A percentile compares a stretch with the other conserved stretches of the same genome.
These are phyloP conservation scores for Aspergillus bertholletiae DNA, from an alignment of 495 filamentous ascomycete species.

Conservation along the genomic window DNA sequence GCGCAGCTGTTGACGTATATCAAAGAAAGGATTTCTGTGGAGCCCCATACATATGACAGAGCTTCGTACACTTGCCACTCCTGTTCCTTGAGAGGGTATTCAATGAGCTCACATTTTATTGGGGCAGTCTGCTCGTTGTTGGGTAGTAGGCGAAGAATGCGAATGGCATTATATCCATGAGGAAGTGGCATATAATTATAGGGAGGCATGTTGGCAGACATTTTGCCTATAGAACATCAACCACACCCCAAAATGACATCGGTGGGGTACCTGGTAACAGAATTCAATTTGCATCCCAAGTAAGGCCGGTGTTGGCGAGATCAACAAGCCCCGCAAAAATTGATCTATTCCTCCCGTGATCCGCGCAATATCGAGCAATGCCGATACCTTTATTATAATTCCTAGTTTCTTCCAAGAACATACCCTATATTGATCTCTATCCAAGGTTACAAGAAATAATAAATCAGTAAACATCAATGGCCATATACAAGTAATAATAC, in stretches of 20 bases:
- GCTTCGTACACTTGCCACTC: neutral
- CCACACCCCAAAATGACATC: neutral
- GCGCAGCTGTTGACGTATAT: neutral
- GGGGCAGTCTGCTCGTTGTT: neutral
- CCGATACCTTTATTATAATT: neutral
- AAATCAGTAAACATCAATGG: conserved; percentile 15
- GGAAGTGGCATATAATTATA: neutral
- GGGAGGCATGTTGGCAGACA: neutral
- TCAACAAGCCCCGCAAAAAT: neutral
- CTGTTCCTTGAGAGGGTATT: neutral
- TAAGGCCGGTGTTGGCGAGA: neutral
- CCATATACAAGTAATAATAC: conserved; percentile 39
- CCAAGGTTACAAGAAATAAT: conserved; percentile 3
- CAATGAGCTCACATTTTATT: neutral
- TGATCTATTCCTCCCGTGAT: too few relatives aligned
- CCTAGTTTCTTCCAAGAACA: neutral
- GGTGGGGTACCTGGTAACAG: neutral
- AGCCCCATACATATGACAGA: conserved; percentile 8
- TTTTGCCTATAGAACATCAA: neutral
- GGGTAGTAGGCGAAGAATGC: neutral
- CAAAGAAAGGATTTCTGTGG: neutral
- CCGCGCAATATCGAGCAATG: neutral
- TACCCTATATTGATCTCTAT: conserved; percentile 9
- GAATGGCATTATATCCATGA: neutral
- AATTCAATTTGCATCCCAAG: neutral